A percentile compares a stretch with the other conserved stretches of the same genome.
phyloP scores from a whole-genome alignment of 495 filamentous ascomycete genomes.

The Trichoderma reesei region DNA sequence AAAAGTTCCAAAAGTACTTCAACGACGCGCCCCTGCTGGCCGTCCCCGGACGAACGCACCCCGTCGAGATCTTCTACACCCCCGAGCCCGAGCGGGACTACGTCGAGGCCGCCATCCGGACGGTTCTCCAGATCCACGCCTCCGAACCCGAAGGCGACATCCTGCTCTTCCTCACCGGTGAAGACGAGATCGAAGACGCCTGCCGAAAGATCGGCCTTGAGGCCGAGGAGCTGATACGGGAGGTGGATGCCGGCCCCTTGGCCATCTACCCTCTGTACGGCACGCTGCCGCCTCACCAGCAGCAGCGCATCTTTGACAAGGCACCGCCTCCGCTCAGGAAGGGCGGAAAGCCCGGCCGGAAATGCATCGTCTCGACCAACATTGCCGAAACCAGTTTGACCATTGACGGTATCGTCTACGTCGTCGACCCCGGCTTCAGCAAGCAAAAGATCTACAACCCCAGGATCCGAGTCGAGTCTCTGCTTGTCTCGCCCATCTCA shows the following conservation, averaged over 20 bases:
- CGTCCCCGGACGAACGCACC: conserved; percentile 90
- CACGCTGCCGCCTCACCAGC: conserved; percentile 79
- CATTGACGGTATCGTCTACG: conserved; percentile 98
- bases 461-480: conserved; percentile 87
- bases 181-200: conserved; percentile 98
- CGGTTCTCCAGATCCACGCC: conserved; percentile 92
- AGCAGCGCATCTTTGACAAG: conserved; percentile 90
- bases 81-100: conserved; percentile 95
- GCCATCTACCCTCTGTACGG: conserved; percentile 92
- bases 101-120: conserved; percentile 86
- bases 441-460: conserved; percentile 99
- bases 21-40: conserved; percentile 85
- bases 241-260: conserved; percentile 83
- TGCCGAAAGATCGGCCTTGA: conserved; percentile 84
- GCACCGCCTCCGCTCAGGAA: conserved; percentile 62
- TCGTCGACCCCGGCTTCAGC: conserved; percentile 96
- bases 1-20: conserved; percentile 99
- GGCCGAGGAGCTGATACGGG: conserved; percentile 79
- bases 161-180: conserved; percentile 90
- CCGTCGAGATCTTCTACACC: conserved; percentile 98
- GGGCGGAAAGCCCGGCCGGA: conserved; percentile 82
- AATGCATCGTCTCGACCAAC: conserved; percentile 91
- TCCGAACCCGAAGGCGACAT: conserved; percentile 91
- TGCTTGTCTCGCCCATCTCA: conserved; percentile 91
- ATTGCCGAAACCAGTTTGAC: conserved; percentile 97